Base-by-base conservation (phyloP, 345 rosid genomes). In the Ceriops zippeliana region DNA sequence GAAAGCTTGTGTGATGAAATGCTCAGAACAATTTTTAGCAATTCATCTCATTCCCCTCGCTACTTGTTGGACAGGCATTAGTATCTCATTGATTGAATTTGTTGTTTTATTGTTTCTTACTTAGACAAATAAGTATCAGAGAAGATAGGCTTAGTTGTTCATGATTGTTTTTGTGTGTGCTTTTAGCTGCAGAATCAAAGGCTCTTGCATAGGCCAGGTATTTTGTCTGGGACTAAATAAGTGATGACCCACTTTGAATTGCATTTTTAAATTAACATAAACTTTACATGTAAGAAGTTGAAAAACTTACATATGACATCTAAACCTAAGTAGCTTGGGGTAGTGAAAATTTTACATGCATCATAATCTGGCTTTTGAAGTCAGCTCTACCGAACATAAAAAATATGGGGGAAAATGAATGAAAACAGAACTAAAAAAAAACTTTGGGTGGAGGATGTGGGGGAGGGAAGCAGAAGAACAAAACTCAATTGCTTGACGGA, bases 41-140 rank as follows among this genome's bases (percentile, higher is more conserved):
- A 82, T 72, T 87, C 99, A 71, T 85, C 93, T 56, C 82, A 91
- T 74, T 86, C 75, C n/a, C 88, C 90, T 81, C 96, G 96, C 58
- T 91, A 91, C 83, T 95, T 72, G 98, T 90, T 32, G 72, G 87
- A 67, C 98, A 91, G 82, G 85, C 93, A 4, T 80, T 95, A 63
- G 70, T 89, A 77, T 90, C 96, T 52, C 85, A 83, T 73, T 69
- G 21, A n/a, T 21, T 17, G 4, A 35, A 16, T 46, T 5, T 60
- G 16, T n/a, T 62, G 21, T 19, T 54, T 34, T 63, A 26, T 32
- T 13, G 34, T 42, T 42, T 2, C 13, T 27, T 8, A 26, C 59
- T 56, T 56, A 7, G 22, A 53, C 58, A n/a, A 5, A 22, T 24
- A 15, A 9, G 30, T 56, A 56, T 27, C 31, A 4, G 4, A 21